A percentile compares a stretch with the other conserved stretches of the same genome.
phyloP scores from a whole-genome alignment of 352 stramenopile species.

The Aphanomyces astaci region DNA sequence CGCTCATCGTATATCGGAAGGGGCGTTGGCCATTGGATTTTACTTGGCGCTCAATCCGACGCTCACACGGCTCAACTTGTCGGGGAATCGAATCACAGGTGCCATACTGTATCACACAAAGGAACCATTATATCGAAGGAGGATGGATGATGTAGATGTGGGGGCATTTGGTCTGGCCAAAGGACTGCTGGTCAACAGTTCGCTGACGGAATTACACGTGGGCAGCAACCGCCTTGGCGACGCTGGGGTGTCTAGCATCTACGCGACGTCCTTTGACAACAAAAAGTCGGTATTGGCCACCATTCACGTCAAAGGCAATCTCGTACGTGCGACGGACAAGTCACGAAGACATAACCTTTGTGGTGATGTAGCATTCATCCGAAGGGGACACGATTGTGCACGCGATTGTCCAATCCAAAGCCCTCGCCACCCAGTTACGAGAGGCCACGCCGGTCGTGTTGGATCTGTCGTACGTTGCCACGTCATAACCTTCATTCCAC shows the following conservation, averaged over 20 bases:
- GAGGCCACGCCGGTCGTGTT: not conserved
- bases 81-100: slow-evolving; percentile 47
- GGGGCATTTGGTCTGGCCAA: slow-evolving; percentile 46
- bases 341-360: not conserved
- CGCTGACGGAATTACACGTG: not conserved
- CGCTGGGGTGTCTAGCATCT: slow-evolving; percentile 28
- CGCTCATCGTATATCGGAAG: slow-evolving; percentile 21
- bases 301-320: slow-evolving; percentile 12
- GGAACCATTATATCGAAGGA: slow-evolving; percentile 33
- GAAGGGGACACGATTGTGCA: slow-evolving; percentile 13
- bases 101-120: slow-evolving; percentile 39
- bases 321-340: not conserved
- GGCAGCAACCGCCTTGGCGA: slow-evolving; percentile 37
- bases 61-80: slow-evolving; percentile 36
- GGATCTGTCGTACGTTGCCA: slow-evolving; percentile 7
- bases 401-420: slow-evolving; percentile 17
- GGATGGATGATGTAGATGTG: slow-evolving; percentile 44
- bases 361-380: not conserved
- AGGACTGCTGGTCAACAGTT: slow-evolving; percentile 31
- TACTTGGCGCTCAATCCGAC: slow-evolving; percentile 43
- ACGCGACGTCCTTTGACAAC: slow-evolving; percentile 18
- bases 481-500: no score
- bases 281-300: not conserved
- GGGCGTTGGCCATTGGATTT: slow-evolving; percentile 32
- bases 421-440: not conserved